phyloP scores from a whole-genome alignment of 257 asterid species.

The Gynochthodes officinalis region DNA sequence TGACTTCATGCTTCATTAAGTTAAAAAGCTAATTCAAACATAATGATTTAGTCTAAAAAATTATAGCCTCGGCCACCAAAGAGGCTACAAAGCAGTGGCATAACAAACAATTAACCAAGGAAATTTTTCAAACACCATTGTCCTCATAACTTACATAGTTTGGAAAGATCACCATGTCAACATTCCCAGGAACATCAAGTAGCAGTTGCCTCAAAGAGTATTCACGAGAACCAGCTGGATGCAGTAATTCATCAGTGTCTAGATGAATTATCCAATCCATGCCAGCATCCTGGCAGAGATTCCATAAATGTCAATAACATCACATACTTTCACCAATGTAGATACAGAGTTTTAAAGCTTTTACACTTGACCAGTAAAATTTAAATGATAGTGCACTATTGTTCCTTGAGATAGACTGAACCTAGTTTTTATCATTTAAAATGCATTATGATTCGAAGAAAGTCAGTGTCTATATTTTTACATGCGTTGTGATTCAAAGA shows the following conservation, averaged over 20 bases:
- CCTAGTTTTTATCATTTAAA: neutral
- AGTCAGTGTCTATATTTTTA: neutral
- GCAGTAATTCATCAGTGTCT: slow-evolving; percentile 93
- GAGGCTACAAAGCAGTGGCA: neutral
- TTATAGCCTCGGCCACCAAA: neutral
- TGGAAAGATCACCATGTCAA: slow-evolving; percentile 97
- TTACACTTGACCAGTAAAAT: neutral
- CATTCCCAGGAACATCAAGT: slow-evolving; percentile 73
- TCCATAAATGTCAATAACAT: slow-evolving; percentile 1
- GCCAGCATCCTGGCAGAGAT: slow-evolving; percentile 63
- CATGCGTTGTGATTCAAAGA: neutral
- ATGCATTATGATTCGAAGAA: neutral
- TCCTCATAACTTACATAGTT: slow-evolving; percentile 65
- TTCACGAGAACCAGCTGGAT: slow-evolving; percentile 90
- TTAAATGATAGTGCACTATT: neutral
- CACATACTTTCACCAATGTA: neutral
- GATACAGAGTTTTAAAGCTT: neutral
- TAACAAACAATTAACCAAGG: neutral
- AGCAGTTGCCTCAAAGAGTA: slow-evolving; percentile 87
- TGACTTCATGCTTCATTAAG: slow-evolving; percentile 9
- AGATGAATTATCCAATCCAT: slow-evolving; percentile 97
- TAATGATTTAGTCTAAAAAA: neutral
- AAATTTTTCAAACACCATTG: neutral
- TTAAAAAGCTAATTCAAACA: neutral
- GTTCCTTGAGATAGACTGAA: neutral